These are phyloP conservation scores for Luffa aegyptiaca DNA, from an alignment of 306 rosid genomes.

Conservation along the genomic window DNA sequence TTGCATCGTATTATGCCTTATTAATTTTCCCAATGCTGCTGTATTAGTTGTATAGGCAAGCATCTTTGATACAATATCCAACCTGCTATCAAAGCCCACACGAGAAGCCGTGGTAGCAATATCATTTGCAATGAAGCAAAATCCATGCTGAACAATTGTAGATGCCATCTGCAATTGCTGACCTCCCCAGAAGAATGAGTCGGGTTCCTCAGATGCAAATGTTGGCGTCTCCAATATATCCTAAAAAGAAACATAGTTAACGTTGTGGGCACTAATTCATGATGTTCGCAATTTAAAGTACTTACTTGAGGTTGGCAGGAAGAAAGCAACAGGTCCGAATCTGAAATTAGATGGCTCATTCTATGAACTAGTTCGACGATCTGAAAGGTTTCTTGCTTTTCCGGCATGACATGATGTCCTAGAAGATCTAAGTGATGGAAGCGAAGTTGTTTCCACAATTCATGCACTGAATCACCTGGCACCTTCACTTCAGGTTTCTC, in stretches of 20 bases:
- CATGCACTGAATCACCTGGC: slow-evolving; percentile 33
- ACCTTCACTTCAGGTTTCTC: slow-evolving; percentile 25
- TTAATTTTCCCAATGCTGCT: slow-evolving; percentile 47
- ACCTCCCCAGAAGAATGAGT: slow-evolving; percentile 36
- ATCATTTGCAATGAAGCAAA: slow-evolving; percentile 49
- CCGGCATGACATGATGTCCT: slow-evolving; percentile 36
- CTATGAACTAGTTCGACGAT: slow-evolving; percentile 44
- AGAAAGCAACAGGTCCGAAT: slow-evolving; percentile 49
- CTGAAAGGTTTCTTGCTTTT: slow-evolving; percentile 32
- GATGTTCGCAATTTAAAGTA: neutral
- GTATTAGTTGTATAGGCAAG: slow-evolving; percentile 39
- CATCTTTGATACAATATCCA: slow-evolving; percentile 53
- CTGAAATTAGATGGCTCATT: slow-evolving; percentile 61
- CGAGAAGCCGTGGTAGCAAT: slow-evolving; percentile 40
- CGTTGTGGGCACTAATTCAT: slow-evolving; percentile 8
- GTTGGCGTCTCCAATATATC: slow-evolving; percentile 46
- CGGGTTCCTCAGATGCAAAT: slow-evolving; percentile 35
- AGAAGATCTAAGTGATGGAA: slow-evolving; percentile 36
- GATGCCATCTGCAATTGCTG: slow-evolving; percentile 55
- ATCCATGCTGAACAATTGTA: slow-evolving; percentile 62
- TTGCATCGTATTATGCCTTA: slow-evolving; percentile 28
- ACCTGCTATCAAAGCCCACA: slow-evolving; percentile 26
- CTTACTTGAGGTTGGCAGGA: slow-evolving; percentile 48
- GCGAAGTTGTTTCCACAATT: slow-evolving; percentile 56
- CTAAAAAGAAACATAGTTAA: slow-evolving; percentile 26